phyloP scores from a whole-genome alignment of 495 filamentous ascomycete genomes.

The Parathielavia hyrcaniae region DNA sequence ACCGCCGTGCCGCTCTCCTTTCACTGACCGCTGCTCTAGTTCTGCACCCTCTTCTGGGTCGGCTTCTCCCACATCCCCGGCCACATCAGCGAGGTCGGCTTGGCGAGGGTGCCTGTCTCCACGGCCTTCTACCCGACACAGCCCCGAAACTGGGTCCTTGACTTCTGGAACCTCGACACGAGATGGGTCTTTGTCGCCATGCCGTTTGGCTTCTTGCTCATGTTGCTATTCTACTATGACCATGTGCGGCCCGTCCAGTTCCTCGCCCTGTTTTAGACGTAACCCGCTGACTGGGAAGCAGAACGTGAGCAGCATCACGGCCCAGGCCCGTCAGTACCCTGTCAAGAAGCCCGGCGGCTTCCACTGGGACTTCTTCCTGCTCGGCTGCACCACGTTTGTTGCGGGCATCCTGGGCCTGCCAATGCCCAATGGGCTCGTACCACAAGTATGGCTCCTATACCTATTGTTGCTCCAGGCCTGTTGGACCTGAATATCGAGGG shows the following conservation, averaged over 20 bases:
- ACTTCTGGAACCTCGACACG: not conserved
- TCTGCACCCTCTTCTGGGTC: not conserved
- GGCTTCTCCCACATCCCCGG: not conserved
- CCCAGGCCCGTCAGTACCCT: not conserved
- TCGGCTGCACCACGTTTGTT: not conserved
- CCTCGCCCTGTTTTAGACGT: too few relatives aligned
- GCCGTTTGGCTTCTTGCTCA: not conserved
- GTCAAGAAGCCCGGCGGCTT: conserved; percentile 2
- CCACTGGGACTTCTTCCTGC: conserved; percentile 8
- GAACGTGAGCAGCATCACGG: conserved; percentile 2
- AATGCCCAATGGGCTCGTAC: not conserved
- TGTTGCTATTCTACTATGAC: conserved; percentile 1
- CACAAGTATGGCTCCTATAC: too few relatives aligned
- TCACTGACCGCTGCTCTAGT: not conserved
- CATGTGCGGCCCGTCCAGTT: too few relatives aligned
- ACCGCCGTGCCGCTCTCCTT: not conserved
- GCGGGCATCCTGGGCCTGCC: not conserved
- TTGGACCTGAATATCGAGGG: too few relatives aligned
- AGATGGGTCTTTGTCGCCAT: not conserved
- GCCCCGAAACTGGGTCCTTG: not conserved
- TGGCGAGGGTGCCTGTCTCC: not conserved
- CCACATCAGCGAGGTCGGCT: not conserved
- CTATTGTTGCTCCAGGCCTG: too few relatives aligned
- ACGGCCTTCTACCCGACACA: not conserved
- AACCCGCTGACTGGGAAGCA: too few relatives aligned